Evolutionary conservation across 2,329 filamentous ascomycete species (phyloP), one percentile per base, ranked within the genome.

Genomic region (Aspergillus ochraceoroseus): DNA sequence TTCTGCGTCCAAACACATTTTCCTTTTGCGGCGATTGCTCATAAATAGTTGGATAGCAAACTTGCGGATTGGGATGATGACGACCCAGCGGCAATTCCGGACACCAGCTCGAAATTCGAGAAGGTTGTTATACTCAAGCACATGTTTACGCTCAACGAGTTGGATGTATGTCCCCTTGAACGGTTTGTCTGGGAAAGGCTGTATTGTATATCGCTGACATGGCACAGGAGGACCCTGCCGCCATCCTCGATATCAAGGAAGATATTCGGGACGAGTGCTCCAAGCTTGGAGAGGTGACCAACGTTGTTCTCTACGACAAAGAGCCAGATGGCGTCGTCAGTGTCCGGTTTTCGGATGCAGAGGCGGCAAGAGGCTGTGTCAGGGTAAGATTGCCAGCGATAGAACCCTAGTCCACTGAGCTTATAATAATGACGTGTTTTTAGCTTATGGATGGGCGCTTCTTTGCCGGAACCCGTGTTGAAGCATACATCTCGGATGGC

Each of bases 31-130:
- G n/a, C n/a, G n/a, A n/a, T n/a, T 25, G 32, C 52, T 63, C 25
- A 61, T 36, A 25, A 17, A 23, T 6, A 1, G 20, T 8, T 23
- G n/a, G 7, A 40, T 56, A 90, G 87, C 33, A 89, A 90, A 67
- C 78, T 96, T 22, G 85, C 88, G 3, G 89, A 96, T 64, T 98
- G 92, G 92, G 85, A 87, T 57, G 90, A 95, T 57, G 89, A 96
- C 60, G 83, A 90, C 39, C 77, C 83, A 17, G 76, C 72, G 1
- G 65, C 71, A 15, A 56, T 79, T 15, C 73, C 75, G n/a, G 73
- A 79, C 28, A 75, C 72, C 6, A 74, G 65, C 48, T 73, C 71
- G 9, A 70, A 70, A 56, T 84, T 78, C 67, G 85, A 89, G 55
- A 94, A 89, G 62, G 73, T 86, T 11, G 89, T 95, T 18, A 82